Conservation (phyloP, 495 filamentous ascomycete genomes). For the Xylaria cubensis region DNA sequence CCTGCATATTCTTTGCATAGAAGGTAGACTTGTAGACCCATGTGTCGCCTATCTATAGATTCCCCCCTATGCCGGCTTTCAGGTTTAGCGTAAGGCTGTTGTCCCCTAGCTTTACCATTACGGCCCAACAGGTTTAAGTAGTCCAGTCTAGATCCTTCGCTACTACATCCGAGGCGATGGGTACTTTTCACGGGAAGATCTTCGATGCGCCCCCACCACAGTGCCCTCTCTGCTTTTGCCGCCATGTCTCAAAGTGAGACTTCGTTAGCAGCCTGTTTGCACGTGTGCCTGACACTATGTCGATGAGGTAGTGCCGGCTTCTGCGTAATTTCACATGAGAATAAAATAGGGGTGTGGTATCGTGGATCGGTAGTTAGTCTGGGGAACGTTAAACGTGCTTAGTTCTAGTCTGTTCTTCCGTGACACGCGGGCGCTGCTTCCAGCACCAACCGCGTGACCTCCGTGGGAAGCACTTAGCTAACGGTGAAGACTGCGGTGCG, state of each 20-base stretch:
- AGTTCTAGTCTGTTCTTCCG: slow-evolving; percentile 9
- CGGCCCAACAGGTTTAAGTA: slow-evolving; percentile 18
- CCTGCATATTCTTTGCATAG: slow-evolving; percentile 29
- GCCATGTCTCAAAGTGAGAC: slow-evolving; percentile 25
- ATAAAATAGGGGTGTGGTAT: background rate
- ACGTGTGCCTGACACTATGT: slow-evolving; percentile 21
- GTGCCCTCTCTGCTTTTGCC: background rate
- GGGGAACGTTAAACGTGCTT: background rate
- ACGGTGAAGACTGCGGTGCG: slow-evolving; percentile 17
- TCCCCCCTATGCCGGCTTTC: slow-evolving; percentile 4
- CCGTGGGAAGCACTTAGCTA: slow-evolving; percentile 13
- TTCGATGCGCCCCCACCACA: slow-evolving; percentile 11
- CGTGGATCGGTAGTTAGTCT: slow-evolving; percentile 1
- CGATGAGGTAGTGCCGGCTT: background rate
- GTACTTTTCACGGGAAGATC: slow-evolving; percentile 4
- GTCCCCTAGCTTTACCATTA: slow-evolving; percentile 16
- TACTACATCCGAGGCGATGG: slow-evolving; percentile 15
- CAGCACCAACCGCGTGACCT: slow-evolving; percentile 22
- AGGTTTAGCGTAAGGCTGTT: slow-evolving; percentile 21
- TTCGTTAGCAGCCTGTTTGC: slow-evolving; percentile 19
- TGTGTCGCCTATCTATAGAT: slow-evolving; percentile 21
- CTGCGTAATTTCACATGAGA: background rate
- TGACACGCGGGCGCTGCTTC: slow-evolving; percentile 14
- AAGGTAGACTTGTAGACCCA: slow-evolving; percentile 15
- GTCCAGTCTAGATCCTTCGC: background rate